Conservation (phyloP, 2,329 filamentous ascomycete genomes). For the Ophiocordyceps robertsii region DNA sequence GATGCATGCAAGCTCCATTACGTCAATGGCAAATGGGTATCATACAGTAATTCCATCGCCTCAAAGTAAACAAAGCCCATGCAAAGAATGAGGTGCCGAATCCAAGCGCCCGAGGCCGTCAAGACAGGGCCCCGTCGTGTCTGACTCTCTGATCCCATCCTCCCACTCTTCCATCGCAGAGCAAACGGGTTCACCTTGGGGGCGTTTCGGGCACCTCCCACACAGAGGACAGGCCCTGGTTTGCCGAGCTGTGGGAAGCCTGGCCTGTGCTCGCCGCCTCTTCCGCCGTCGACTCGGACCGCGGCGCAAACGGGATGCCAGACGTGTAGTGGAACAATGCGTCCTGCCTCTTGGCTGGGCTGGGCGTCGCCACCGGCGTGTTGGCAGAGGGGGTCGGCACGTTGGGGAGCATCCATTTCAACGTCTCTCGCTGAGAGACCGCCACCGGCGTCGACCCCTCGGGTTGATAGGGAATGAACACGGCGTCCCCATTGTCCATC, state of each 20-base stretch:
- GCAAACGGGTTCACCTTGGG: constrained; percentile 3
- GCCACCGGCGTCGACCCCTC: constrained; percentile 32
- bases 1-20: not conserved
- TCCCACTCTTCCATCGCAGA: not conserved
- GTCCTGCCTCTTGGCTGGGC: constrained; percentile 19
- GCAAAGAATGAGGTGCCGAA: not conserved
- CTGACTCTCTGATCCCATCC: not conserved
- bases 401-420: constrained; percentile 41
- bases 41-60: constrained; percentile 1
- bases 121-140: not conserved
- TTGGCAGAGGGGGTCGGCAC: constrained; percentile 19
- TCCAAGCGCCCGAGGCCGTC: not conserved
- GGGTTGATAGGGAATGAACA: constrained; percentile 42
- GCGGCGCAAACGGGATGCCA: constrained; percentile 33
- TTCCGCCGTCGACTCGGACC: constrained; percentile 4
- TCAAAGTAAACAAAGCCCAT: not conserved
- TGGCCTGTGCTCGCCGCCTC: not conserved
- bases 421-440: constrained; percentile 22
- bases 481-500: constrained; percentile 15
- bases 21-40: constrained; percentile 1
- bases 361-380: constrained; percentile 19
- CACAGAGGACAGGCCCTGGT: not conserved
- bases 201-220: constrained; percentile 19
- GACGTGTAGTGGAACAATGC: constrained; percentile 25
- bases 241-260: not conserved